Conservation (phyloP, 2,329 filamentous ascomycete genomes). For the Sordariomycetes sp. region DNA sequence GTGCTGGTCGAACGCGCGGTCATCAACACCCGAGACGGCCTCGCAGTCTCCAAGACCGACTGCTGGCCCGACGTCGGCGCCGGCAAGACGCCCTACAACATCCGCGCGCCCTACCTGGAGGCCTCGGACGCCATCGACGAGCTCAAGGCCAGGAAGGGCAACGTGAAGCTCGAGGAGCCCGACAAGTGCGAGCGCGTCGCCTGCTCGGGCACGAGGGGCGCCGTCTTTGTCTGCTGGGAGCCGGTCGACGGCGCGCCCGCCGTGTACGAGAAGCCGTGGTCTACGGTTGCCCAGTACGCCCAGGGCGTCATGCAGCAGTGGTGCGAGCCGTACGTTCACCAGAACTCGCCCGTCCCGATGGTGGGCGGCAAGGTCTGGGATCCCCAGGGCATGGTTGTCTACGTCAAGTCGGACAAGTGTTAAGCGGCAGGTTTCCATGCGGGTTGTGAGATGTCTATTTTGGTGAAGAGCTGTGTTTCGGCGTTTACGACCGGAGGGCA, state of each 20-base stretch:
- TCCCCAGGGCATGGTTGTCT: neutral
- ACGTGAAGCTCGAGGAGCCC: neutral
- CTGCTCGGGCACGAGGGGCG: neutral
- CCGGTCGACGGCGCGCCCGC: neutral
- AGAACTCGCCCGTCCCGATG: neutral
- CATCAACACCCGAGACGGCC: neutral
- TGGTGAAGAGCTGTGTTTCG: neutral
- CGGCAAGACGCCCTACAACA: neutral
- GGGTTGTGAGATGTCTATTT: neutral
- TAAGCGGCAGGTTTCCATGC: neutral
- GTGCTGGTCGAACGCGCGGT: neutral
- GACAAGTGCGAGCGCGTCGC: neutral
- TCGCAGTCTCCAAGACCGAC: neutral
- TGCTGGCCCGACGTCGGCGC: neutral
- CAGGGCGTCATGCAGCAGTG: neutral
- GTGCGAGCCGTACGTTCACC: neutral
- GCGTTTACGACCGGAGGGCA: neutral
- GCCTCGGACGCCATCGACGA: neutral
- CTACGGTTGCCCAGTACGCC: neutral
- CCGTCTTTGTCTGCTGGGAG: slow-evolving; percentile 2
- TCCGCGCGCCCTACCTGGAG: too few relatives aligned
- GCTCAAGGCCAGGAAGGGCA: neutral
- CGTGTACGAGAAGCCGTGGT: neutral
- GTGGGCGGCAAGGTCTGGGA: neutral
- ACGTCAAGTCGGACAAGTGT: neutral